Evolutionary conservation across 768 basidiomycete species (phyloP).

Genomic region (Kondoa subrosea): DNA sequence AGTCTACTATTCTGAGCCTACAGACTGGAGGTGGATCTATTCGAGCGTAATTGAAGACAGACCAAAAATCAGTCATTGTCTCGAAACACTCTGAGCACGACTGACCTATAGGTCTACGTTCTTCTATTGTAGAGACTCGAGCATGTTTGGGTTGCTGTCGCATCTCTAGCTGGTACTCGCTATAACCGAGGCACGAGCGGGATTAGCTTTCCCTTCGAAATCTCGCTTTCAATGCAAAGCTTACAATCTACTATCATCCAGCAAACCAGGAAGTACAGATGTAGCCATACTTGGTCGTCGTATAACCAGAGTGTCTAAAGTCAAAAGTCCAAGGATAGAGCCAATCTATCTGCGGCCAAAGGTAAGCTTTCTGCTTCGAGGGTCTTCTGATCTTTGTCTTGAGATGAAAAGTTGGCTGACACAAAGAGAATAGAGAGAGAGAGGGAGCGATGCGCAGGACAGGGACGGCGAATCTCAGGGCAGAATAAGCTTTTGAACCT

Average conservation of each 20-base stretch:
- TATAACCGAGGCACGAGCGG: not conserved
- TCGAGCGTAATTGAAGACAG: slow-evolving; percentile 12
- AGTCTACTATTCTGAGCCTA: not conserved
- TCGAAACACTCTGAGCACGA: not conserved
- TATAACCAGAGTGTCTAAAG: not conserved
- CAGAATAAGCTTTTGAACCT: too few species aligned
- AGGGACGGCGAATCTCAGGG: too few species aligned
- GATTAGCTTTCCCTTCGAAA: not conserved
- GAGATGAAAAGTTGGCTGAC: too few species aligned
- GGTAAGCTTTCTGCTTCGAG: too few species aligned
- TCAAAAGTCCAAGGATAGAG: not conserved
- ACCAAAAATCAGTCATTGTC: not conserved
- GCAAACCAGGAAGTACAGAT: not conserved
- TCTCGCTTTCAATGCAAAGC: not conserved
- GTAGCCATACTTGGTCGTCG: not conserved
- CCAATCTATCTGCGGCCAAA: not conserved
- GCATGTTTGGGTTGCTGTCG: slow-evolving; percentile 19
- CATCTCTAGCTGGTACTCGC: slow-evolving; percentile 14
- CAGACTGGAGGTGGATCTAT: slow-evolving; percentile 12
- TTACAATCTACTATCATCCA: not conserved
- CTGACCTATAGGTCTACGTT: slow-evolving; percentile 8
- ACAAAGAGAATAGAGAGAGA: too few species aligned
- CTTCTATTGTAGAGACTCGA: slow-evolving; percentile 8
- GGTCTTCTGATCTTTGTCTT: too few species aligned
- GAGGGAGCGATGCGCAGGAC: too few species aligned